phyloP scores from a whole-genome alignment of 208 protist genomes.

The Kentomonas sorsogonicus region DNA sequence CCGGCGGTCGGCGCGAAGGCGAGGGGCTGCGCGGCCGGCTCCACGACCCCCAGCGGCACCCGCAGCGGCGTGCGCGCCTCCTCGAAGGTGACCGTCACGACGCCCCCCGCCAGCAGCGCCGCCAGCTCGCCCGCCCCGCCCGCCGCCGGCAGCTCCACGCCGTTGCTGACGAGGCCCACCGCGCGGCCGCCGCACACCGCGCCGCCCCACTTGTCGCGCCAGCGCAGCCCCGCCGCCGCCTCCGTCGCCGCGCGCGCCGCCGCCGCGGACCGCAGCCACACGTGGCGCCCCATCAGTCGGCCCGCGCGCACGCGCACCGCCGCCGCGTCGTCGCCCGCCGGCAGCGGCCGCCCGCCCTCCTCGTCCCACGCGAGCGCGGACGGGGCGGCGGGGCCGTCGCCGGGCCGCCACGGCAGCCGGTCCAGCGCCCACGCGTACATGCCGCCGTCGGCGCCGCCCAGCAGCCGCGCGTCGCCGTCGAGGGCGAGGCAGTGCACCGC shows the following conservation, averaged over 20 bases:
- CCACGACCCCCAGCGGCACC: constrained; percentile 57
- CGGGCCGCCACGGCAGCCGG: constrained; percentile 42
- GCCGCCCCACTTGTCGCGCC: constrained; percentile 66
- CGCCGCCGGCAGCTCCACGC: constrained; percentile 9
- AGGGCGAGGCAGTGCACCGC: constrained; percentile 53
- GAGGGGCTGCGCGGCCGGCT: constrained; percentile 63
- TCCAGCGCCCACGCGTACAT: constrained; percentile 59
- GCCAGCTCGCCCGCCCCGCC: constrained; percentile 2
- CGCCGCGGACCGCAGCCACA: constrained; percentile 35
- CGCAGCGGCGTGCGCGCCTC: constrained; percentile 50
- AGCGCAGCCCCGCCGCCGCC: constrained; percentile 8
- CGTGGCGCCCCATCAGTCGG: constrained; percentile 54
- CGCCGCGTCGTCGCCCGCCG: background rate
- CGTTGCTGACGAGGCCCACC: constrained; percentile 62
- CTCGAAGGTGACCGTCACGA: constrained; percentile 48
- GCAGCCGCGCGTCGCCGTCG: constrained; percentile 39
- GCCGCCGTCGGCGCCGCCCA: constrained; percentile 56
- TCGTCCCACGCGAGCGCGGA: constrained; percentile 63
- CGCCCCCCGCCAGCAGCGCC: constrained; percentile 23
- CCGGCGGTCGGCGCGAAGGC: constrained; percentile 26
- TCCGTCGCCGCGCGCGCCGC: constrained; percentile 26
- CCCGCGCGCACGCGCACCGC: constrained; percentile 33
- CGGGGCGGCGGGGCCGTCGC: constrained; percentile 5
- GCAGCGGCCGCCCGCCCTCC: constrained; percentile 13
- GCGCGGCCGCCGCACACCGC: constrained; percentile 38